These are phyloP conservation scores for Allium fistulosum DNA, from an alignment of 106 monocot genomes.

Conservation along the genomic window DNA sequence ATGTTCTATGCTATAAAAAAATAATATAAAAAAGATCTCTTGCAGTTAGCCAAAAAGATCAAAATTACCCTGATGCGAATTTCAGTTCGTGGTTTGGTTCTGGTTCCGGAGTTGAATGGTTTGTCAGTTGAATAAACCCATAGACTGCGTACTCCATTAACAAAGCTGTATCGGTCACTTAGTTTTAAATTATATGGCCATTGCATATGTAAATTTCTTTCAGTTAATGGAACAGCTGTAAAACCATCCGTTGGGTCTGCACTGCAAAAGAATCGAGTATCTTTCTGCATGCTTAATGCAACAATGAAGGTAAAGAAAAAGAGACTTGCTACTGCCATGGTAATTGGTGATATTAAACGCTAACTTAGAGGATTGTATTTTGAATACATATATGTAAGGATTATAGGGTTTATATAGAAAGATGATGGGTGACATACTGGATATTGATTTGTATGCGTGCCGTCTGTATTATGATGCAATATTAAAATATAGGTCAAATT, in stretches of 20 bases:
- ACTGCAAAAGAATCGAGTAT: conserved; percentile 2
- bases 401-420: no score
- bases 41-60: not conserved
- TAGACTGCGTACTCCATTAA: conserved; percentile 5
- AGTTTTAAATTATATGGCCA: conserved; percentile 5
- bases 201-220: not conserved
- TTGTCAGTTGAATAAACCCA: conserved; percentile 19
- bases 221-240: conserved; percentile 5
- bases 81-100: conserved; percentile 6
- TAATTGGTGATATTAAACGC: not conserved
- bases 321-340: conserved; percentile 1
- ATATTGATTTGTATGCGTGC: no score
- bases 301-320: conserved; percentile 1
- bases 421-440: no score
- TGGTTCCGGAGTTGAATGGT: not conserved
- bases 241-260: conserved; percentile 17
- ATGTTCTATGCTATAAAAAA: no score
- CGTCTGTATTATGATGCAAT: no score
- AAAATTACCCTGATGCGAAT: conserved; percentile 1
- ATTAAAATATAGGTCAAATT: no score
- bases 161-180: conserved; percentile 3
- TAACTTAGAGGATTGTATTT: not conserved
- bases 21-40: no score
- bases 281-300: conserved; percentile 4
- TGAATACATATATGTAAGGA: not conserved